phyloP scores from a whole-genome alignment of 2,329 filamentous ascomycete genomes.

The Leptographium radiaticola region DNA sequence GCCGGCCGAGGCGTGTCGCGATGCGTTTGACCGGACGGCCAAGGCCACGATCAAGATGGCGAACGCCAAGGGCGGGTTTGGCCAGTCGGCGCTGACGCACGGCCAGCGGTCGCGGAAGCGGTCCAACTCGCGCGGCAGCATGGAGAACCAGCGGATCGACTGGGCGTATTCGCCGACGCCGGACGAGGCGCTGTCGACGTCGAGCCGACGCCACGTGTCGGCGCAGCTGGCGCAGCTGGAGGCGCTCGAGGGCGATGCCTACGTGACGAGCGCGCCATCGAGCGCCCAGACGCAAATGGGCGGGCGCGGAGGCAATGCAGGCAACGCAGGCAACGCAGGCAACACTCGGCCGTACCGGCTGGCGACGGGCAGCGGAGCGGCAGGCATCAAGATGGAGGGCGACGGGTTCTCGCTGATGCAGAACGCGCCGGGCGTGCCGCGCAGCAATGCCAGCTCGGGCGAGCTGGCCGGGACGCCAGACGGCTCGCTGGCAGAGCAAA shows the following conservation, averaged over 20 bases:
- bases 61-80: slow-evolving; percentile 74
- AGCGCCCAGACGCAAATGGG: slow-evolving; percentile 7
- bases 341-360: not conserved
- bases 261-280: slow-evolving; percentile 6
- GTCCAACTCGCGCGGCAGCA: slow-evolving; percentile 16
- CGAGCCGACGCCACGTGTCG: slow-evolving; percentile 8
- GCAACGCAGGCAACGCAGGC: slow-evolving; percentile 1
- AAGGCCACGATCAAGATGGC: slow-evolving; percentile 95
- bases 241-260: not conserved
- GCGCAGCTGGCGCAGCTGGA: slow-evolving; percentile 9
- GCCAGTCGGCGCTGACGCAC: slow-evolving; percentile 21
- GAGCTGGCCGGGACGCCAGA: slow-evolving; percentile 16
- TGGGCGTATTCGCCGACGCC: slow-evolving; percentile 5
- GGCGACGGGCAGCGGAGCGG: slow-evolving; percentile 1
- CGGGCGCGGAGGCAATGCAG: not conserved
- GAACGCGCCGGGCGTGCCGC: slow-evolving; percentile 25
- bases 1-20: slow-evolving; percentile 83
- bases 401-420: slow-evolving; percentile 26
- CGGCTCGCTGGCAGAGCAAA: slow-evolving; percentile 20
- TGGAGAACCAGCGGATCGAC: slow-evolving; percentile 12
- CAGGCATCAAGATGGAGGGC: slow-evolving; percentile 23
- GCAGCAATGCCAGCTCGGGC: slow-evolving; percentile 24
- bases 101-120: slow-evolving; percentile 9
- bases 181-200: slow-evolving; percentile 6
- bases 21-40: slow-evolving; percentile 89